phyloP scores from a whole-genome alignment of 208 protist species.

The Acanthamoeba triangularis region DNA sequence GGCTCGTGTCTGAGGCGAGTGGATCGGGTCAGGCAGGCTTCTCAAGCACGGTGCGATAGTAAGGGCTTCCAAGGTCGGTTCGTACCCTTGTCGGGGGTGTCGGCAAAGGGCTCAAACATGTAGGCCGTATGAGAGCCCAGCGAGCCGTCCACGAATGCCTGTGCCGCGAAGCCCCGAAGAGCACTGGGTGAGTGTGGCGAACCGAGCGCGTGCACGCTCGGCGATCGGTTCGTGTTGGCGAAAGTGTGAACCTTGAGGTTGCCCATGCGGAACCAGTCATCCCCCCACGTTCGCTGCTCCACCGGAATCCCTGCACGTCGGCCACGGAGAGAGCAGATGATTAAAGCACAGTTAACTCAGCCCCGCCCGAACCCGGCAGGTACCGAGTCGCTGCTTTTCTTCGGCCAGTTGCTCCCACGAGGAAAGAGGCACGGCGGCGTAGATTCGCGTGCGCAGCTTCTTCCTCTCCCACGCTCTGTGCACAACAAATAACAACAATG shows the following conservation, averaged over 20 bases:
- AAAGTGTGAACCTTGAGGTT: conserved; percentile 57
- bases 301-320: not conserved
- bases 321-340: not conserved
- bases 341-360: not conserved
- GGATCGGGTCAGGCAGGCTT: not conserved
- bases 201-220: not conserved
- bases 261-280: conserved; percentile 73
- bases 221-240: not conserved
- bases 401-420: conserved; percentile 29
- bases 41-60: not conserved
- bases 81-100: not conserved
- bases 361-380: not conserved
- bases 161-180: not conserved
- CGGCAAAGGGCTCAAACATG: conserved; percentile 71
- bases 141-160: conserved; percentile 70
- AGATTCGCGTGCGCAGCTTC: not conserved
- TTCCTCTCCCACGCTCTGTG: not conserved
- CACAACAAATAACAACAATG: not conserved
- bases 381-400: not conserved
- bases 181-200: too few species aligned
- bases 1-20: not conserved
- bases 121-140: conserved; percentile 76
- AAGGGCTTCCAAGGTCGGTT: not conserved
- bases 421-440: conserved; percentile 44
- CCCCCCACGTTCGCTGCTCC: not conserved